These are phyloP conservation scores for Termitomyces sp. DNA, from an alignment of 768 basidiomycete species.

Conservation along the genomic window DNA sequence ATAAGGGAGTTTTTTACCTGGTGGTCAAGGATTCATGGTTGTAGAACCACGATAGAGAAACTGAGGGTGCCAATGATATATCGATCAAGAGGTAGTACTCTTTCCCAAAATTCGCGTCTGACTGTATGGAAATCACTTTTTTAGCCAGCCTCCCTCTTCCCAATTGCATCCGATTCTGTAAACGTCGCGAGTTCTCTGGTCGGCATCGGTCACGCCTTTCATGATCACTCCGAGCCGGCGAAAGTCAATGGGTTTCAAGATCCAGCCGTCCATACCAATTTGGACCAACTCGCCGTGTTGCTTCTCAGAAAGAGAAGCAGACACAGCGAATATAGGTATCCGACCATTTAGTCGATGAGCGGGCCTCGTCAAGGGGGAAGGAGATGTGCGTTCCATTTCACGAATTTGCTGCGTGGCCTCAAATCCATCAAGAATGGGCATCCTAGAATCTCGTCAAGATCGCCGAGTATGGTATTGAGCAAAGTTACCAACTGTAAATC, in stretches of 20 bases:
- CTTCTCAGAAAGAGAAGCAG: conserved; percentile 61
- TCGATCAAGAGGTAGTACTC: background rate
- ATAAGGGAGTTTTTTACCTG: too few relatives aligned
- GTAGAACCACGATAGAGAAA: too few relatives aligned
- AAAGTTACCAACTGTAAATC: conserved; percentile 63
- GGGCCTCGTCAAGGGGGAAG: conserved; percentile 23
- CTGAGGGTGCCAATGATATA: background rate
- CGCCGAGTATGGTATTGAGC: background rate
- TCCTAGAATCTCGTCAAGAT: conserved; percentile 34
- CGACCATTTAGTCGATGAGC: conserved; percentile 55
- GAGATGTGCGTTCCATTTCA: conserved; percentile 41
- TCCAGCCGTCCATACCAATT: conserved; percentile 76
- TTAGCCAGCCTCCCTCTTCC: conserved; percentile 65
- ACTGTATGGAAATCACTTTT: background rate
- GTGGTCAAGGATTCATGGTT: too few relatives aligned
- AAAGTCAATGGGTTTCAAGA: conserved; percentile 81
- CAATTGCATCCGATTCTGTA: conserved; percentile 52
- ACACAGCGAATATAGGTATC: conserved; percentile 81
- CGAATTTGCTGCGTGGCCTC: conserved; percentile 69
- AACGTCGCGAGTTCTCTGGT: conserved; percentile 48
- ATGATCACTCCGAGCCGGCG: conserved; percentile 58
- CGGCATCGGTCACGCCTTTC: conserved; percentile 51
- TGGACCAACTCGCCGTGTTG: conserved; percentile 51
- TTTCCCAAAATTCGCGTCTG: background rate
- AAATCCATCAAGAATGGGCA: conserved; percentile 78